Conservation (phyloP, 192 early-diverging fungal genomes). For the Spizellomyces punctatus region DNA sequence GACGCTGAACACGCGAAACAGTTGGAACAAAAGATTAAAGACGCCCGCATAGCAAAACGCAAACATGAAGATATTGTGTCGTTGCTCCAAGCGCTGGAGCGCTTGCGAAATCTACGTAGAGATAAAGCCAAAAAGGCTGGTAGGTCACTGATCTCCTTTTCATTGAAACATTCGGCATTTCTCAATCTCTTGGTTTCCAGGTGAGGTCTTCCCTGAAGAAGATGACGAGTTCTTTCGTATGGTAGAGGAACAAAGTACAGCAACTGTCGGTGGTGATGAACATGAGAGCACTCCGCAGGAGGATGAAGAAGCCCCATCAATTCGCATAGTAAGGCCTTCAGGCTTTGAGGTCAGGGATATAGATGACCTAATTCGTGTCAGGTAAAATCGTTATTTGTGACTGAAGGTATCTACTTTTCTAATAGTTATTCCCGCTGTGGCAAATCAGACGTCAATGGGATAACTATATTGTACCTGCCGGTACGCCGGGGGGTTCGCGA, state of each 20-base stretch:
- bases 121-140: background rate
- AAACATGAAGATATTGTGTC: background rate
- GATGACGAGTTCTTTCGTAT: background rate
- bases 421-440: background rate
- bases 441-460: background rate
- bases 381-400: constrained; percentile 1
- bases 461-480: background rate
- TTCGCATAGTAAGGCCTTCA: background rate
- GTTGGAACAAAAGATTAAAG: background rate
- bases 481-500: background rate
- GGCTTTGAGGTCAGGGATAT: background rate
- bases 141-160: background rate
- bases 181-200: background rate
- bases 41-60: background rate
- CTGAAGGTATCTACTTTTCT: background rate
- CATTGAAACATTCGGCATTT: background rate
- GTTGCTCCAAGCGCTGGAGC: background rate
- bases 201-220: background rate
- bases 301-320: background rate
- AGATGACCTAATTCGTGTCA: background rate
- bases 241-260: background rate
- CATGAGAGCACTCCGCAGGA: background rate
- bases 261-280: background rate
- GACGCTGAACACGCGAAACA: background rate
- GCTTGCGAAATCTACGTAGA: background rate